Evolutionary conservation across 2,329 filamentous ascomycete genomes (phyloP), one percentile per base, ranked within the genome.

Genomic region (Didymella segeticola): DNA sequence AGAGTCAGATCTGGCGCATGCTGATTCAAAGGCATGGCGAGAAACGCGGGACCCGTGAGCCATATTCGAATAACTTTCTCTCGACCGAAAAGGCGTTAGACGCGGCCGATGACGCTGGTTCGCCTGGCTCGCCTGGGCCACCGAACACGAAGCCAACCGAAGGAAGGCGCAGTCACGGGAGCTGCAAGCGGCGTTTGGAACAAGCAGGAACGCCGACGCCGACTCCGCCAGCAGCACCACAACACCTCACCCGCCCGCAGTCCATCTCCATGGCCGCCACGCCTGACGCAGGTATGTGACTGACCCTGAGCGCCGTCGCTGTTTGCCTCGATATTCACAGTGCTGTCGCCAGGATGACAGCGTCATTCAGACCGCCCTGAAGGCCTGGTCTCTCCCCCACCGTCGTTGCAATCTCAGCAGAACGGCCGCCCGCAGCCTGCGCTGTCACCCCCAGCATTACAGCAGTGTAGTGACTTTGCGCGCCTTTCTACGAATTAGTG

Each of bases 1-100:
- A 46, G 43, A 37, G 29, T 59, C 56, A 49, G 38, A 49, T 53
- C 43, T 42, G 49, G 52, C 52, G 62, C 67, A 70, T 68, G 54
- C 56, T 59, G 36, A 26, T 45, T 27, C 46, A 26, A 43, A 43
- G 27, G 41, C 31, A 51, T 41, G 15, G 48, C 36, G 41, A 45
- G 31, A 45, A 46, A 37, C 29, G 27, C 47, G 56, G 56, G 45
- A 38, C 38, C 42, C 56, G 61, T 63, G 57, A 61, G 51, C 51
- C 51, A 54, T 49, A 54, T 61, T 63, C 58, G 54, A 61, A 57
- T 57, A 62, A 60, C 57, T 61, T 66, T 63, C 43, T 46, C 57
- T 43, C 34, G 33, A 50, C 52, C 42, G 31, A 58, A 63, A 57
- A 34, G 36, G 47, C 47, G 41, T 45, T 60, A 62, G 57, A 41